Conservation (phyloP, 176 grass and related monocot genomes). For the Hordeum marinum region DNA sequence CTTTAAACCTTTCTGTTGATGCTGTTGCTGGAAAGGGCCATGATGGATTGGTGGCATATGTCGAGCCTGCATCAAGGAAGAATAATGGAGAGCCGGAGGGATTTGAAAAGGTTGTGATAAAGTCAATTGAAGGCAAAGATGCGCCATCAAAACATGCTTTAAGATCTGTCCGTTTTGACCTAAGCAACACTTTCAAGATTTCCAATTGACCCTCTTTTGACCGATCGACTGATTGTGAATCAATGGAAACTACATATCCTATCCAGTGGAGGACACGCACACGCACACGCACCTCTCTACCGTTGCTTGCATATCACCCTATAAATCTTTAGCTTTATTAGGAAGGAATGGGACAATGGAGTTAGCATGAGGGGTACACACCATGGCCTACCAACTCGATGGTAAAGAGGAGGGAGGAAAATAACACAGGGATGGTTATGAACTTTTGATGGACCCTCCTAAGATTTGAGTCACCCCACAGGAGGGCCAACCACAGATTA, state of each 20-base stretch:
- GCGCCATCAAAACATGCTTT: constrained; percentile 19
- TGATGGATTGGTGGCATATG: constrained; percentile 14
- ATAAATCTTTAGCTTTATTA: constrained; percentile 43
- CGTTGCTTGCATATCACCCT: constrained; percentile 55
- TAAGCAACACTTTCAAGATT: constrained; percentile 31
- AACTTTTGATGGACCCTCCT: constrained; percentile 5
- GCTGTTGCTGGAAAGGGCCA: constrained; percentile 16
- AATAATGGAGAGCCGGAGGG: constrained; percentile 2
- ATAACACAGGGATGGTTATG: background rate
- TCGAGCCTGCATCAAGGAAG: constrained; percentile 24
- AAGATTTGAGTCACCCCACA: constrained; percentile 27
- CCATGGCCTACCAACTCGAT: constrained; percentile 39
- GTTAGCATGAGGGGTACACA: constrained; percentile 23
- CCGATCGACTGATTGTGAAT: constrained; percentile 8
- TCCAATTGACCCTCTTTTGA: constrained; percentile 48
- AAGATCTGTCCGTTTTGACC: constrained; percentile 23
- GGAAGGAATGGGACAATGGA: constrained; percentile 22
- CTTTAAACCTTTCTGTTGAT: constrained; percentile 26
- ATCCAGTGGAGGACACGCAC: no score
- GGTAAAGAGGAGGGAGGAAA: background rate
- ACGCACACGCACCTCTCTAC: background rate
- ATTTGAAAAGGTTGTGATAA: background rate
- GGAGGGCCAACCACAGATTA: background rate
- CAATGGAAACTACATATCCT: background rate
- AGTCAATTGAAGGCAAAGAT: constrained; percentile 14